Percentiles rank a stretch among this genome's conserved stretches.
Conservation (phyloP, 2,329 filamentous ascomycete genomes). For the Trichoderma sp. region DNA sequence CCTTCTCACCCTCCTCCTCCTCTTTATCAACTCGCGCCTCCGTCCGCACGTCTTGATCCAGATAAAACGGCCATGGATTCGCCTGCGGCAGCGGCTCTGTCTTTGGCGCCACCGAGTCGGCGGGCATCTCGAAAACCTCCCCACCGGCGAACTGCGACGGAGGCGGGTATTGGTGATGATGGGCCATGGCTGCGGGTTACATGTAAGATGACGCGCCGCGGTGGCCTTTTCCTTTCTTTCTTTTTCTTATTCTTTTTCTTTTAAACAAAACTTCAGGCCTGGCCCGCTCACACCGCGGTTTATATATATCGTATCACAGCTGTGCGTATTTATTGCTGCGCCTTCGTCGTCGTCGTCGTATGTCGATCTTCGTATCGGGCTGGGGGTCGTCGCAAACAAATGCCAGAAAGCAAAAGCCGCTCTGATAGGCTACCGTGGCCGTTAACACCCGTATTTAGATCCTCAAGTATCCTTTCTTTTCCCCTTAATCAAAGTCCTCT, state of each 20-base stretch:
- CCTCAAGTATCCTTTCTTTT: neutral
- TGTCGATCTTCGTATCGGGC: neutral
- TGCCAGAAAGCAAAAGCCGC: neutral
- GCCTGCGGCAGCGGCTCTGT: constrained; percentile 29
- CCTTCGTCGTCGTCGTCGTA: neutral
- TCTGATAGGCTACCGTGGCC: neutral
- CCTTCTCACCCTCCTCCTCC: neutral
- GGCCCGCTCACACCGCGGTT: neutral
- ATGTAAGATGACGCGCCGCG: neutral
- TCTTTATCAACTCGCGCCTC: neutral
- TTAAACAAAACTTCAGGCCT: neutral
- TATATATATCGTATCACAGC: neutral
- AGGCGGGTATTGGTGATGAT: constrained; percentile 30
- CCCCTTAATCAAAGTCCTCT: neutral
- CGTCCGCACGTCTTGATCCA: constrained; percentile 32
- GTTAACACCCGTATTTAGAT: neutral
- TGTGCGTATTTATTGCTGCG: neutral
- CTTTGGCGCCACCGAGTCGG: constrained; percentile 34
- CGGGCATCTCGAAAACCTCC: constrained; percentile 41
- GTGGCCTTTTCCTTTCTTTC: neutral
- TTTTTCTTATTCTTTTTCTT: too few relatives aligned
- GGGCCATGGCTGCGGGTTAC: constrained; percentile 29
- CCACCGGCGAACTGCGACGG: constrained; percentile 33
- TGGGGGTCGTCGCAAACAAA: neutral
- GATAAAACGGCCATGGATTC: constrained; percentile 40